Evolutionary conservation across 768 basidiomycete genomes (phyloP).

Genomic region (Phanerodontia chrysosporium): DNA sequence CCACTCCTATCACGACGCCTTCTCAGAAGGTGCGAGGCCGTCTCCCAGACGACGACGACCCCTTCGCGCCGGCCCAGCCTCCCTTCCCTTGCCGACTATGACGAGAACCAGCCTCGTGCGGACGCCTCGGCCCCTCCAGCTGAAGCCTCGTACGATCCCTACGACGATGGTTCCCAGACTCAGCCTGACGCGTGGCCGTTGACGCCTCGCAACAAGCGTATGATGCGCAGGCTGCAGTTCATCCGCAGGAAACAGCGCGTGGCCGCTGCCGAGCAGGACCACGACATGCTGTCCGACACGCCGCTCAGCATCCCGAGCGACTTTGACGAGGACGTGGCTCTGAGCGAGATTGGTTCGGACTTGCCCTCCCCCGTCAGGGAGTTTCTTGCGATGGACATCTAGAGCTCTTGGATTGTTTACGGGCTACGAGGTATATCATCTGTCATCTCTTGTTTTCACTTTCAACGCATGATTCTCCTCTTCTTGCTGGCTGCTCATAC

Average conservation of each 20-base stretch:
- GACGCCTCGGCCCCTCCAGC: background rate
- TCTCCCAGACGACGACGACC: background rate
- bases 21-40: background rate
- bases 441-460: too few species aligned
- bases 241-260: background rate
- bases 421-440: too few species aligned
- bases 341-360: background rate
- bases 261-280: background rate
- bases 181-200: background rate
- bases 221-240: background rate
- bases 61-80: background rate
- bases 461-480: background rate
- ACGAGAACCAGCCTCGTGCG: background rate
- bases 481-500: background rate
- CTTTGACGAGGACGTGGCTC: background rate
- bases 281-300: background rate
- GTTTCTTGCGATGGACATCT: background rate
- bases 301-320: slow-evolving; percentile 3
- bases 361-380: background rate
- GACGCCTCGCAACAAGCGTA: background rate
- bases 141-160: background rate
- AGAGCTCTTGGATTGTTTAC: background rate
- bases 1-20: background rate
- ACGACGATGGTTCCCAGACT: background rate
- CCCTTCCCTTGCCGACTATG: slow-evolving; percentile 6